Conservation (phyloP, 306 rosid genomes). For the Trichosanthes truncata region DNA sequence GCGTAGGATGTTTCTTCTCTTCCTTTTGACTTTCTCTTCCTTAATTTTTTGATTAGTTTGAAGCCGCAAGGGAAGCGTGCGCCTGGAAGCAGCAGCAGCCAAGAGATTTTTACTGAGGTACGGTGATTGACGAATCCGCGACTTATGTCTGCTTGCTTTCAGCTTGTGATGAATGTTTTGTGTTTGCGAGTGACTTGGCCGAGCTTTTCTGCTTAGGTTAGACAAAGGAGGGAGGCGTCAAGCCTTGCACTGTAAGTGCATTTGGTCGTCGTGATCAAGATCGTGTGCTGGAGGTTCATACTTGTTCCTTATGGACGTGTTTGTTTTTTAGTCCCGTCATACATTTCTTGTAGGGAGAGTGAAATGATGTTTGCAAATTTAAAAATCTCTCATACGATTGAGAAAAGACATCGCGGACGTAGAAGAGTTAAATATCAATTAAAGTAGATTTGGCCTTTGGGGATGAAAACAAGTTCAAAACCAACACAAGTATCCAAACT, state of each 20-base stretch:
- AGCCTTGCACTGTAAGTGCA: slow-evolving; percentile 28
- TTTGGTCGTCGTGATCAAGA: slow-evolving; percentile 42
- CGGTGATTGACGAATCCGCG: slow-evolving; percentile 13
- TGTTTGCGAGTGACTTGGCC: slow-evolving; percentile 16
- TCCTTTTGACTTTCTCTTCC: neutral
- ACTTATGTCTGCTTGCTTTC: neutral
- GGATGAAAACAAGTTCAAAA: neutral
- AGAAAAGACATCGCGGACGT: neutral
- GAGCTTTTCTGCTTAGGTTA: slow-evolving; percentile 51
- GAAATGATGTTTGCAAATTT: neutral
- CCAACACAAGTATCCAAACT: neutral
- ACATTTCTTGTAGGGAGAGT: neutral
- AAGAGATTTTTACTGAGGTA: slow-evolving; percentile 37
- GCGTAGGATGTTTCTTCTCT: neutral
- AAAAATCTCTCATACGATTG: neutral
- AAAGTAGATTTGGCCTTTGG: neutral
- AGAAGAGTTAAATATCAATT: neutral
- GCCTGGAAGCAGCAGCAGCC: slow-evolving; percentile 28
- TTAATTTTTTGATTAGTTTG: slow-evolving; percentile 29
- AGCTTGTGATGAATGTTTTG: slow-evolving; percentile 6
- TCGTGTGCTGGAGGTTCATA: slow-evolving; percentile 53
- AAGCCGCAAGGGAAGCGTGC: slow-evolving; percentile 31
- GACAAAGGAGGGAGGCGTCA: slow-evolving; percentile 37
- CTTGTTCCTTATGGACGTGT: neutral
- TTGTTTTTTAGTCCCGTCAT: neutral